Evolutionary conservation across 2,329 filamentous ascomycete species (phyloP).

Genomic region (Aureobasidium sp.): DNA sequence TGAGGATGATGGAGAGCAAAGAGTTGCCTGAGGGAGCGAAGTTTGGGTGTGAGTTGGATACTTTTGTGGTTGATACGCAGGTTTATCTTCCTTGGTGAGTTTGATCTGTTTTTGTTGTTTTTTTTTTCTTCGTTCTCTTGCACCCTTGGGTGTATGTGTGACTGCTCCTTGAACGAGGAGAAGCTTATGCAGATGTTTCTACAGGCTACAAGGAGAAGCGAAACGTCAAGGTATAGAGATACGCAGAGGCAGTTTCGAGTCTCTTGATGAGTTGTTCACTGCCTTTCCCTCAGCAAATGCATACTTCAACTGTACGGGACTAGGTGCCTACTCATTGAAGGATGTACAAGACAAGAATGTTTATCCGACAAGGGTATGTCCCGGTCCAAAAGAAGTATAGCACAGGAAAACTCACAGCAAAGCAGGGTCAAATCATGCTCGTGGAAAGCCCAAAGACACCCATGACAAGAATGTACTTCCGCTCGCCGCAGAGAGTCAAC

Average conservation of each 20-base stretch:
- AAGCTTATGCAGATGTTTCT: neutral
- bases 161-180: no score
- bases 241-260: constrained; percentile 48
- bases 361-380: constrained; percentile 18
- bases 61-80: constrained; percentile 7
- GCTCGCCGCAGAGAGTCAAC: constrained; percentile 6
- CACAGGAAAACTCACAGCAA: neutral
- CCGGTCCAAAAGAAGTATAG: no score
- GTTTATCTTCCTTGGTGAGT: constrained; percentile 10
- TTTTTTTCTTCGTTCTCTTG: neutral
- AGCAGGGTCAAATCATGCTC: constrained; percentile 62
- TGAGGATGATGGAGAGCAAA: neutral
- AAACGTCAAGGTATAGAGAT: neutral
- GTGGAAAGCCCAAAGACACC: constrained; percentile 54
- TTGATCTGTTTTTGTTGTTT: no score
- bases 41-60: constrained; percentile 4
- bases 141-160: no score
- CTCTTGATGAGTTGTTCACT: constrained; percentile 45
- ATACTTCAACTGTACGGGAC: constrained; percentile 66
- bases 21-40: neutral
- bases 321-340: constrained; percentile 62
- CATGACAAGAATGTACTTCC: constrained; percentile 8
- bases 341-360: constrained; percentile 67
- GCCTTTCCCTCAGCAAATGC: constrained; percentile 43
- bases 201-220: constrained; percentile 5